A percentile compares a stretch with the other conserved stretches of the same genome.
These are phyloP conservation scores for Cryptococcus maquisensis DNA, from an alignment of 1,284 basidiomycete genomes.

Conservation along the genomic window DNA sequence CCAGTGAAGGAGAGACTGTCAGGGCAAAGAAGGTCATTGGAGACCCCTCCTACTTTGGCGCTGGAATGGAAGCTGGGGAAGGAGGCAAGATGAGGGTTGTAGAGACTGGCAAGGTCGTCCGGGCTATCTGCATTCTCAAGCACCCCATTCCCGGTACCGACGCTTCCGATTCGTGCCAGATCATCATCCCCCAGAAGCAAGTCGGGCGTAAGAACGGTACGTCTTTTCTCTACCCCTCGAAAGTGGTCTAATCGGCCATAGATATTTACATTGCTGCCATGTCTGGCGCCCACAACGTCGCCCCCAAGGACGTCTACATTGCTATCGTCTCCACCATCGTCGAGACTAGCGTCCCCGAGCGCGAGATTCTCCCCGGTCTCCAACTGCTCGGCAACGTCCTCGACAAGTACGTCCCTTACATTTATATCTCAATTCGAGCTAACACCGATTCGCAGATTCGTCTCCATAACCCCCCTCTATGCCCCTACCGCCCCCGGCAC, in stretches of 20 bases:
- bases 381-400: constrained; percentile 87
- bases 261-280: constrained; percentile 99
- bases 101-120: constrained; percentile 90
- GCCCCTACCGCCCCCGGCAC: constrained; percentile 77
- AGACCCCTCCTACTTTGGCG: constrained; percentile 95
- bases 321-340: constrained; percentile 99
- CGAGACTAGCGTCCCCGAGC: constrained; percentile 88
- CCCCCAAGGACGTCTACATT: constrained; percentile 88
- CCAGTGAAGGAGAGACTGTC: constrained; percentile 84
- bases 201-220: constrained; percentile 86
- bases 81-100: constrained; percentile 78
- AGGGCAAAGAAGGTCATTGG: constrained; percentile 98
- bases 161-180: constrained; percentile 88
- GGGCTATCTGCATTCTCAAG: constrained; percentile 97
- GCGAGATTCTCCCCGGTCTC: constrained; percentile 86
- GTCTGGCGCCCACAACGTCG: constrained; percentile 94
- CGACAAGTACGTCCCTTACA: constrained; percentile 69
- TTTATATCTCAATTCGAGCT: background rate
- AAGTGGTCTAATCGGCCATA: constrained; percentile 44
- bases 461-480: constrained; percentile 83
- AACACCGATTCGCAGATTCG: constrained; percentile 60
- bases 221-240: constrained; percentile 28
- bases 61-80: constrained; percentile 56
- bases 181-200: constrained; percentile 99
- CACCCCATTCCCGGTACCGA: constrained; percentile 98